These are phyloP conservation scores for Luvunga scandens DNA, from an alignment of 345 rosid genomes.

Conservation along the genomic window DNA sequence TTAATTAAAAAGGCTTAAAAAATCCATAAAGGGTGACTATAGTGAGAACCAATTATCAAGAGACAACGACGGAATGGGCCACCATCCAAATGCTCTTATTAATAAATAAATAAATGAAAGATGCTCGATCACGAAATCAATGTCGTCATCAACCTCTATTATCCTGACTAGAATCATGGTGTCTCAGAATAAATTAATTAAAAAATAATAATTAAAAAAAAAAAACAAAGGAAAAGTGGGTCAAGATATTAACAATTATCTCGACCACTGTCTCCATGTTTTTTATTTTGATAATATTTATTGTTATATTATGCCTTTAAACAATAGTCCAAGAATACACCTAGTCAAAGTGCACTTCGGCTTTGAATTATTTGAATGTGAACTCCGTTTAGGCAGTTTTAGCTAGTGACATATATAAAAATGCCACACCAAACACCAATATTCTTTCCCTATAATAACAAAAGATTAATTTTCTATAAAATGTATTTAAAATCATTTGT, in stretches of 20 bases:
- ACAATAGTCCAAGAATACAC: background rate
- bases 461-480: background rate
- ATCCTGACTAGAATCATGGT: conserved; percentile 19
- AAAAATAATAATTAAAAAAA: background rate
- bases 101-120: conserved; percentile 6
- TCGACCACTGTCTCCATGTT: background rate
- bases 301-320: background rate
- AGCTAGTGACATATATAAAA: background rate
- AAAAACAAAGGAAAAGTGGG: background rate
- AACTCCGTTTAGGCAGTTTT: conserved; percentile 1
- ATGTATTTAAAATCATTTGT: background rate
- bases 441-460: background rate
- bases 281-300: background rate
- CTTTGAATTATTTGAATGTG: conserved; percentile 13
- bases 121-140: conserved; percentile 45
- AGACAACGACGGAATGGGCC: conserved; percentile 17
- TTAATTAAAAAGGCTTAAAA: background rate
- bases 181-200: conserved; percentile 14
- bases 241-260: background rate
- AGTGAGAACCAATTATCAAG: conserved; percentile 7
- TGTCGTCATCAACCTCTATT: conserved; percentile 32
- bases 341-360: conserved; percentile 25
- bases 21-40: background rate
- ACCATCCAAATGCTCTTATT: conserved; percentile 16
- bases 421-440: conserved; percentile 1